Percentiles rank a stretch among this genome's conserved stretches.
These are phyloP conservation scores for Rhodamnia argentea DNA, from an alignment of 345 rosid species.

Conservation along the genomic window DNA sequence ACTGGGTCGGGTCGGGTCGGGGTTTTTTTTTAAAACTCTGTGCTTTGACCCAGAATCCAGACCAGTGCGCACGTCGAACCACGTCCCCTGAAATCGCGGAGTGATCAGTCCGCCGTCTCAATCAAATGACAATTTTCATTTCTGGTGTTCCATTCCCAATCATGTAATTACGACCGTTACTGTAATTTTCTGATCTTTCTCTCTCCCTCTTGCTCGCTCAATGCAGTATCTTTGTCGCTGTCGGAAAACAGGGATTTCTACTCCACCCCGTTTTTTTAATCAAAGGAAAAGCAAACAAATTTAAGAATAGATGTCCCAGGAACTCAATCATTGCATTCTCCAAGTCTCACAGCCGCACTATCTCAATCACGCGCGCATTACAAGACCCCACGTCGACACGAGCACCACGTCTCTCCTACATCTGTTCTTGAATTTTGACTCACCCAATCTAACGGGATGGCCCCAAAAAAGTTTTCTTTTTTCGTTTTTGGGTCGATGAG, in stretches of 20 bases:
- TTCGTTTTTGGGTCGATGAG: not conserved
- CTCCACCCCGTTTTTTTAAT: not conserved
- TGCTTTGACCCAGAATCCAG: not conserved
- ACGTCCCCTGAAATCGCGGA: not conserved
- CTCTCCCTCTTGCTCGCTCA: not conserved
- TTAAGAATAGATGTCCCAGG: not conserved
- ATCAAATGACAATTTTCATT: not conserved
- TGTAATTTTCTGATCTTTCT: not conserved
- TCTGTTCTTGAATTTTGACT: not conserved
- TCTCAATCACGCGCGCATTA: not conserved
- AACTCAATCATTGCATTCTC: not conserved
- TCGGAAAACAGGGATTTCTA: not conserved
- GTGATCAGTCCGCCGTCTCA: not conserved
- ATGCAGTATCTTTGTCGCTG: not conserved
- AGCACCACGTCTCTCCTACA: not conserved
- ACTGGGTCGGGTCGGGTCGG: not conserved
- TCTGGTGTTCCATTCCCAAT: not conserved
- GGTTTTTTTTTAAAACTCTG: not conserved
- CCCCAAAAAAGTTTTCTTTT: not conserved
- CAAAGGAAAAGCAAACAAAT: not conserved
- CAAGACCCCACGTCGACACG: not conserved
- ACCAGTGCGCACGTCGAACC: not conserved
- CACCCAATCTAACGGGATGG: not conserved
- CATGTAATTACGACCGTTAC: not conserved
- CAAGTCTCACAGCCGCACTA: not conserved